Evolutionary conservation across 768 basidiomycete species (phyloP).

Genomic region (Agaricus subrufescens): DNA sequence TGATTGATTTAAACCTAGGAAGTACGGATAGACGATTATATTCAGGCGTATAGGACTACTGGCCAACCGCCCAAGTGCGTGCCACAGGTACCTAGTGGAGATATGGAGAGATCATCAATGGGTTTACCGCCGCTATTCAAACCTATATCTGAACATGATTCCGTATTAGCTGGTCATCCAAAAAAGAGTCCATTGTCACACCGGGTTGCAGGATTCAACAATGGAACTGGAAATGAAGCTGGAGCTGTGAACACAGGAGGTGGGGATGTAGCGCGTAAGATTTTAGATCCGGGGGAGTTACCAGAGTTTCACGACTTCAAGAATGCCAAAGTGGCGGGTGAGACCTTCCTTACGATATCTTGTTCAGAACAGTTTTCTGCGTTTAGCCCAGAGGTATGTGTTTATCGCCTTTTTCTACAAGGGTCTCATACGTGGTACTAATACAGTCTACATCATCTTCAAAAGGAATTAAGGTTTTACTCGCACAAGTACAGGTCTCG

Average conservation of each 20-base stretch:
- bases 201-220: not conserved
- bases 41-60: slow-evolving; percentile 41
- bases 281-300: slow-evolving; percentile 6
- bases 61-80: slow-evolving; percentile 44
- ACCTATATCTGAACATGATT: slow-evolving; percentile 22
- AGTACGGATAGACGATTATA: slow-evolving; percentile 49
- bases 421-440: not conserved
- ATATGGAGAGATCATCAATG: slow-evolving; percentile 36
- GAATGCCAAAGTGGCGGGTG: slow-evolving; percentile 8
- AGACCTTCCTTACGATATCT: slow-evolving; percentile 11
- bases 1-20: slow-evolving; percentile 33
- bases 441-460: not conserved
- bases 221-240: not conserved
- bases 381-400: slow-evolving; percentile 14
- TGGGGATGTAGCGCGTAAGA: too few relatives aligned
- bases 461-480: slow-evolving; percentile 14
- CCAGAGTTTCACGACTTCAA: slow-evolving; percentile 12
- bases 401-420: not conserved
- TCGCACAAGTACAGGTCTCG: slow-evolving; percentile 10
- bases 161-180: slow-evolving; percentile 8
- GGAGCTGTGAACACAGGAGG: too few relatives aligned
- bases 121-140: slow-evolving; percentile 49
- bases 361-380: slow-evolving; percentile 10
- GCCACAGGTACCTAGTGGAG: slow-evolving; percentile 41
- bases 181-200: not conserved